phyloP scores from a whole-genome alignment of 2,329 filamentous ascomycete species.

The Albifimbria verrucaria region DNA sequence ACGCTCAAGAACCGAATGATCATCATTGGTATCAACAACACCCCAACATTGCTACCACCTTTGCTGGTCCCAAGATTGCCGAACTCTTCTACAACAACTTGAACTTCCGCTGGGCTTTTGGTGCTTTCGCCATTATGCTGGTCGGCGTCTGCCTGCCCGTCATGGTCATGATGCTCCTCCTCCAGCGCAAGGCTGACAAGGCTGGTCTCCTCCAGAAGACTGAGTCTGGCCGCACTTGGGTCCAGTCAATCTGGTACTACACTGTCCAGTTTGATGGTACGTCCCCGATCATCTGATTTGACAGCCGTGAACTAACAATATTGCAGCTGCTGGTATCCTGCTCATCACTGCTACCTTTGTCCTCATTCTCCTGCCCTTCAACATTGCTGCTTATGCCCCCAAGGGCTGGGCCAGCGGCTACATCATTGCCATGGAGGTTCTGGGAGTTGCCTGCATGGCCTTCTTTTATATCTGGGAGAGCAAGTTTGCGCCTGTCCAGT shows the following conservation, averaged over 20 bases:
- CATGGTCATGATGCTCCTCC: constrained; percentile 27
- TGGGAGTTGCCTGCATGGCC: constrained; percentile 46
- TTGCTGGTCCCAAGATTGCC: constrained; percentile 39
- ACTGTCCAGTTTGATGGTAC: constrained; percentile 55
- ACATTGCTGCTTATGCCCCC: constrained; percentile 28
- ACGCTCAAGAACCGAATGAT: constrained; percentile 40
- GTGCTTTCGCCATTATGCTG: constrained; percentile 60
- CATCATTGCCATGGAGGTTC: constrained; percentile 45
- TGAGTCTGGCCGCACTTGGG: constrained; percentile 38
- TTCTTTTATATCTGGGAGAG: constrained; percentile 55
- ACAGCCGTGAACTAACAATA: constrained; percentile 15
- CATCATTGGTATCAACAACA: constrained; percentile 38
- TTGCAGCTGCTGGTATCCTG: constrained; percentile 43
- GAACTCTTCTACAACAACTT: constrained; percentile 33
- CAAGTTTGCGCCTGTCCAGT: constrained; percentile 48
- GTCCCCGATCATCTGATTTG: constrained; percentile 3
- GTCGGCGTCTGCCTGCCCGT: constrained; percentile 42
- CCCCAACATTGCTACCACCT: constrained; percentile 41
- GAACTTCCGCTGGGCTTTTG: constrained; percentile 50
- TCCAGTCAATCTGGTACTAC: constrained; percentile 49
- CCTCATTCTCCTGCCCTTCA: constrained; percentile 52
- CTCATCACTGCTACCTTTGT: constrained; percentile 49
- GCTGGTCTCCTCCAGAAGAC: constrained; percentile 41
- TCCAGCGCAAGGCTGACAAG: constrained; percentile 45
- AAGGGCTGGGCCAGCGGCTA: constrained; percentile 39